phyloP scores from a whole-genome alignment of 140 eudicot species.

The Senecio squalidus region DNA sequence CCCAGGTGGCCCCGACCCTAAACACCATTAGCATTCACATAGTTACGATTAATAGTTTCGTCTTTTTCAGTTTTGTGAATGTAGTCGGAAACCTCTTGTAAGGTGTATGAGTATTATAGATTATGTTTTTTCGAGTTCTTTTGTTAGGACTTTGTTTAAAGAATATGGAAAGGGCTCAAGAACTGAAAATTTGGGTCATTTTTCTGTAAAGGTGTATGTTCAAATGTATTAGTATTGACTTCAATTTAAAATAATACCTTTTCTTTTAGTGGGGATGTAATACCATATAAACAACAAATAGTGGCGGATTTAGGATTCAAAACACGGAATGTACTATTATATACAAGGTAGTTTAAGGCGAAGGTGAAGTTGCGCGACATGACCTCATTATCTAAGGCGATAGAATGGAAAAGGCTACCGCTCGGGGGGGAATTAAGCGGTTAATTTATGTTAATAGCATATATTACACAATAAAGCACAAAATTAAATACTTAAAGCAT shows the following conservation, averaged over 20 bases:
- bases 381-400: too few species aligned
- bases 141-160: conserved; percentile 1
- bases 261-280: conserved; percentile 28
- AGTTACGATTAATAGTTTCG: background rate
- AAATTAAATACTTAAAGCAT: too few species aligned
- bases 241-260: conserved; percentile 22
- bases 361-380: too few species aligned
- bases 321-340: too few species aligned
- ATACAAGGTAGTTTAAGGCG: too few species aligned
- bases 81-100: background rate
- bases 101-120: conserved; percentile 11
- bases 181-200: conserved; percentile 8
- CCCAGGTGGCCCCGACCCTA: conserved; percentile 91
- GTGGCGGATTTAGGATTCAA: too few species aligned
- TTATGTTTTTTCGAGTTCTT: background rate
- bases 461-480: too few species aligned
- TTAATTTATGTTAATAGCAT: too few species aligned
- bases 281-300: too few species aligned
- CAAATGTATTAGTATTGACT: conserved; percentile 13
- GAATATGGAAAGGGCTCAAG: background rate
- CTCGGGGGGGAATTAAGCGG: too few species aligned
- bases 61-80: background rate
- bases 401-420: too few species aligned
- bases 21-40: conserved; percentile 46
- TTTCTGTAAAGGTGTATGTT: conserved; percentile 8